These are phyloP conservation scores for Gynandropsis gynandra DNA, from an alignment of 345 rosid genomes.

Conservation along the genomic window DNA sequence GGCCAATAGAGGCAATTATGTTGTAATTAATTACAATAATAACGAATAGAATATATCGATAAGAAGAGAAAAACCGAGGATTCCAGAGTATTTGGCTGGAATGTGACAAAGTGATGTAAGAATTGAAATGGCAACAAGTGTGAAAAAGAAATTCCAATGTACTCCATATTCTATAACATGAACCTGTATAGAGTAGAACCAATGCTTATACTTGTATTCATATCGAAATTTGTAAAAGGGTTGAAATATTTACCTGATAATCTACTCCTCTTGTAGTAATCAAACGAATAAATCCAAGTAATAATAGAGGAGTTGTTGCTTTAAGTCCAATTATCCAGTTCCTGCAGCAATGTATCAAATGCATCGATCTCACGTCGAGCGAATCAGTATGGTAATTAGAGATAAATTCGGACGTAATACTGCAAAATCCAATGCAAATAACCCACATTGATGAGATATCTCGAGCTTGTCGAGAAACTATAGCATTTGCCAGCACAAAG, in stretches of 20 bases:
- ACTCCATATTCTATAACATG: conserved; percentile 54
- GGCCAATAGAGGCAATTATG: neutral
- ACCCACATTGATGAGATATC: conserved; percentile 49
- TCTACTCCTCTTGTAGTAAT: conserved; percentile 63
- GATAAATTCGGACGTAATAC: conserved; percentile 1
- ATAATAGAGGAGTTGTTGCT: conserved; percentile 53
- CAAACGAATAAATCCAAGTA: conserved; percentile 72
- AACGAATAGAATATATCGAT: conserved; percentile 35
- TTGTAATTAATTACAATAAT: neutral
- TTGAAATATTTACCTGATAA: conserved; percentile 54
- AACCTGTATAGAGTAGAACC: no score
- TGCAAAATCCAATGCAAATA: neutral
- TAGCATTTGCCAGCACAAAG: conserved; percentile 51
- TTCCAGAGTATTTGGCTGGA: conserved; percentile 9
- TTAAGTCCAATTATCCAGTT: conserved; percentile 50
- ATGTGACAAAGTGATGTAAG: conserved; percentile 54
- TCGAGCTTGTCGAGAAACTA: conserved; percentile 74
- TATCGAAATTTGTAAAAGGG: neutral
- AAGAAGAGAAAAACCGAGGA: conserved; percentile 53
- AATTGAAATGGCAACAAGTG: conserved; percentile 73
- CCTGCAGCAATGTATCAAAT: conserved; percentile 30
- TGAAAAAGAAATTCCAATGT: conserved; percentile 95
- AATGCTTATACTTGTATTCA: no score
- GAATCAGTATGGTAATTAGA: neutral
- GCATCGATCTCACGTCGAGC: no score